Percentiles rank a stretch among this genome's conserved stretches.
These are phyloP conservation scores for Pythium sukuiense DNA, from an alignment of 352 stramenopile species.

Conservation along the genomic window DNA sequence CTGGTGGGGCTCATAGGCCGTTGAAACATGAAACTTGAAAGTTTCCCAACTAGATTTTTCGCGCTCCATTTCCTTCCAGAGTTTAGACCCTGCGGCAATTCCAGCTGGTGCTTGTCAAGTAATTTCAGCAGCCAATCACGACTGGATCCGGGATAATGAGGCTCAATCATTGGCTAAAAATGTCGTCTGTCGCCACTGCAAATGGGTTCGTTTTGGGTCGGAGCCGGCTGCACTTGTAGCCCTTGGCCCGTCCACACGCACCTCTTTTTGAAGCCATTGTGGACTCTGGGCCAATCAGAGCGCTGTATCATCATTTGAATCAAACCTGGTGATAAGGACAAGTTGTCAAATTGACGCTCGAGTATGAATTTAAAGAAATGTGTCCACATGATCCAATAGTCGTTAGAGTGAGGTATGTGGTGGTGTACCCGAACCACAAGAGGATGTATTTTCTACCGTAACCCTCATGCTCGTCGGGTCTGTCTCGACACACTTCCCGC, in stretches of 20 bases:
- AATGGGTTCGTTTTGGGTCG: conserved; percentile 5
- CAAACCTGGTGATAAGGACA: not conserved
- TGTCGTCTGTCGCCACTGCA: not conserved
- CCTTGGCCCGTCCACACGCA: not conserved
- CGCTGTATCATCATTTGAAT: not conserved
- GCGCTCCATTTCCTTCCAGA: not conserved
- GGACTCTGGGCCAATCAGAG: not conserved
- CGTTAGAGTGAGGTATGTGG: not conserved
- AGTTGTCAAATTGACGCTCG: not conserved
- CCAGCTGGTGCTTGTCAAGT: conserved; percentile 3
- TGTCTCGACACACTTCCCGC: conserved; percentile 25
- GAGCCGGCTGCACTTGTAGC: not conserved
- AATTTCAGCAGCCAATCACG: not conserved
- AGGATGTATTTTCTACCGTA: conserved; percentile 1
- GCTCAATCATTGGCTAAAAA: not conserved
- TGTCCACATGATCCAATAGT: too few relatives aligned
- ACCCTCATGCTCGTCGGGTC: conserved; percentile 1
- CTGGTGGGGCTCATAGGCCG: not conserved
- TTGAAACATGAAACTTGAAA: not conserved
- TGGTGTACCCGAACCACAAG: not conserved
- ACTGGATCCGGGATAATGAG: not conserved
- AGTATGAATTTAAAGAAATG: too few relatives aligned
- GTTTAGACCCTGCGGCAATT: not conserved
- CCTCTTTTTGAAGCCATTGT: conserved; percentile 1
- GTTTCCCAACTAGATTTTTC: not conserved